These are phyloP conservation scores for Irpex sp. DNA, from an alignment of 1,284 basidiomycete genomes.

Conservation along the genomic window DNA sequence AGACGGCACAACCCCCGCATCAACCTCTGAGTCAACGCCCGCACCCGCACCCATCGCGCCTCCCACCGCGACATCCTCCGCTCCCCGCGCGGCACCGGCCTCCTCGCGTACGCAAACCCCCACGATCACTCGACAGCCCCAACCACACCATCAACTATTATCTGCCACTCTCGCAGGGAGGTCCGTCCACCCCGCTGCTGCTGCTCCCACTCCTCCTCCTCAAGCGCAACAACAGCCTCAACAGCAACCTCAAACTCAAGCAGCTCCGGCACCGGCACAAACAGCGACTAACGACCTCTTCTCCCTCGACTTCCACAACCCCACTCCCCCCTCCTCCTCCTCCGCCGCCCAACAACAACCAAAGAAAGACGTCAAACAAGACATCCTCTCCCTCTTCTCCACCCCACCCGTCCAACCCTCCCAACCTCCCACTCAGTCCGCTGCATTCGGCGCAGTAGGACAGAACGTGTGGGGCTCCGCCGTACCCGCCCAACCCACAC, in stretches of 20 bases:
- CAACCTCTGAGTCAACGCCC: constrained; percentile 13
- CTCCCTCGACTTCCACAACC: constrained; percentile 74
- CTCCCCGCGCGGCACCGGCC: constrained; percentile 22
- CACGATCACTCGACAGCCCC: constrained; percentile 43
- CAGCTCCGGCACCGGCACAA: constrained; percentile 20
- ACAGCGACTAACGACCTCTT: constrained; percentile 62
- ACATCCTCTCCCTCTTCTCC: constrained; percentile 86
- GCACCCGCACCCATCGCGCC: constrained; percentile 18
- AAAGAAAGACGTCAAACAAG: constrained; percentile 74
- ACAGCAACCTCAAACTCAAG: constrained; percentile 21
- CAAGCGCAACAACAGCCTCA: constrained; percentile 7
- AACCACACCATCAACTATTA: constrained; percentile 49
- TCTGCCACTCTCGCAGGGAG: constrained; percentile 32
- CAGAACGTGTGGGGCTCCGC: constrained; percentile 7
- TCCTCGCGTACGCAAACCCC: constrained; percentile 22
- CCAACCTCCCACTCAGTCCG: too few species aligned
- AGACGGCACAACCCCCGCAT: constrained; percentile 41
- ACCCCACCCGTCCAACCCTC: constrained; percentile 30
- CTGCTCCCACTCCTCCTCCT: constrained; percentile 14
- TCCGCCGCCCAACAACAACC: constrained; percentile 26
- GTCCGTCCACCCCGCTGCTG: constrained; percentile 19
- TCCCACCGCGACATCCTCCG: constrained; percentile 23
- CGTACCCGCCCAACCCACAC: not conserved
- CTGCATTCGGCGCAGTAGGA: constrained; percentile 16
- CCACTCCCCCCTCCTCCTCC: constrained; percentile 18